Percentiles rank a stretch among this genome's conserved stretches.
Evolutionary conservation across 345 rosid genomes (phyloP).

Genomic region (Aquilaria malaccensis): DNA sequence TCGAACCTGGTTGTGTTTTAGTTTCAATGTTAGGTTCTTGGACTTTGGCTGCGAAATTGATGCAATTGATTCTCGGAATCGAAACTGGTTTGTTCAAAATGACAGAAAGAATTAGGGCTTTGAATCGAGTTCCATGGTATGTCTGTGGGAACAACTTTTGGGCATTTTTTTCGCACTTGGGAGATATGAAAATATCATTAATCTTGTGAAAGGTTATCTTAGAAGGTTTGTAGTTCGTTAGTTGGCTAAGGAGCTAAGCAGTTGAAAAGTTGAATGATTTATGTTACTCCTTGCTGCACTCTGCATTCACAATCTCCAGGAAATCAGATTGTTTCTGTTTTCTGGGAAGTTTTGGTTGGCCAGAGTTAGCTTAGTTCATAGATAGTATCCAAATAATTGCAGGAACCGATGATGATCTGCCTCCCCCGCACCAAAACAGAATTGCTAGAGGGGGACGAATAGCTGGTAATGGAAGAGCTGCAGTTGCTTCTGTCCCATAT

Average conservation of each 20-base stretch:
- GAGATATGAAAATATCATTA: too few species aligned
- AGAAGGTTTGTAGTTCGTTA: not conserved
- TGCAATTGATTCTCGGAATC: not conserved
- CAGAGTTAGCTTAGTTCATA: not conserved
- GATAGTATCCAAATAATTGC: slow-evolving; percentile 16
- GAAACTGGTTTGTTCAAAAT: too few species aligned
- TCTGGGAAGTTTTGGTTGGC: not conserved
- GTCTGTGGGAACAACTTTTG: too few species aligned
- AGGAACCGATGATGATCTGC: slow-evolving; percentile 90
- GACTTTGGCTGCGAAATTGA: not conserved
- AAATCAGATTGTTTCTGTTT: not conserved
- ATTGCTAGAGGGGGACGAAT: slow-evolving; percentile 55
- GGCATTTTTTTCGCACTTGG: too few species aligned
- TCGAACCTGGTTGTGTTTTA: slow-evolving; percentile 8
- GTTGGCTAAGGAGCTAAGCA: not conserved
- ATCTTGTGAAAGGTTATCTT: too few species aligned
- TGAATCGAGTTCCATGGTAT: too few species aligned
- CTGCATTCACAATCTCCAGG: not conserved
- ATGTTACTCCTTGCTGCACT: not conserved
- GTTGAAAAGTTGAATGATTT: too few species aligned
- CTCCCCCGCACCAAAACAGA: slow-evolving; percentile 64
- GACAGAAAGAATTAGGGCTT: too few species aligned
- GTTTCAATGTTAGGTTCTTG: not conserved
- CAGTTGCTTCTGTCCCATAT: slow-evolving; percentile 40
- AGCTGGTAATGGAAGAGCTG: slow-evolving; percentile 63